Conservation (phyloP, 2,329 filamentous ascomycete genomes). For the Pestalotiopsis sp. region DNA sequence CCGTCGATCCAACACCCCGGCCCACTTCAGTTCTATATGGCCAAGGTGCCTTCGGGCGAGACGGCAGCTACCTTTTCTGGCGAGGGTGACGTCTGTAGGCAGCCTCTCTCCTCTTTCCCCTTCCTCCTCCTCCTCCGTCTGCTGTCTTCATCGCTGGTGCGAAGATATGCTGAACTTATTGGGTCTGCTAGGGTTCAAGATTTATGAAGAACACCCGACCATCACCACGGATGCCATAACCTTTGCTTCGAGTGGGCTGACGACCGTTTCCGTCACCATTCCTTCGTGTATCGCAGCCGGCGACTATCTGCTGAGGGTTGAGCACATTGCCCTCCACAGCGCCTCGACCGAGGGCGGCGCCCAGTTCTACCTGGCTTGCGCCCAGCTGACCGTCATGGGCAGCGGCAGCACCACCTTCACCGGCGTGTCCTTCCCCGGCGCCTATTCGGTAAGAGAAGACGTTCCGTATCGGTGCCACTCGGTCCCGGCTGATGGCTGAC, state of each 20-base stretch:
- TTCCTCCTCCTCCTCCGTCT: no score
- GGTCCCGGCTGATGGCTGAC: not conserved
- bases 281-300: slow-evolving; percentile 33
- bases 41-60: slow-evolving; percentile 26
- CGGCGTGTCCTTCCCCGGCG: slow-evolving; percentile 32
- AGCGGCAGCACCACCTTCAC: slow-evolving; percentile 37
- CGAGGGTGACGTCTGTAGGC: slow-evolving; percentile 27
- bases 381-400: slow-evolving; percentile 41
- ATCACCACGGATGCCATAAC: slow-evolving; percentile 20
- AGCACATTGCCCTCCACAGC: slow-evolving; percentile 36
- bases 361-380: slow-evolving; percentile 21
- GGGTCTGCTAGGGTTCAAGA: slow-evolving; percentile 27
- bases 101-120: not conserved
- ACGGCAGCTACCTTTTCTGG: slow-evolving; percentile 29
- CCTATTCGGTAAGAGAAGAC: slow-evolving; percentile 35
- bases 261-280: slow-evolving; percentile 29
- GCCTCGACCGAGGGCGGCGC: slow-evolving; percentile 17
- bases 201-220: slow-evolving; percentile 28
- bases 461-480: not conserved
- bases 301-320: slow-evolving; percentile 36
- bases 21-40: slow-evolving; percentile 32
- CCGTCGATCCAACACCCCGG: slow-evolving; percentile 31
- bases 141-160: no score
- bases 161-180: not conserved
- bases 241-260: slow-evolving; percentile 21